Base-by-base conservation (phyloP, 1,284 basidiomycete species). In the Sanghuangporus baumii region DNA sequence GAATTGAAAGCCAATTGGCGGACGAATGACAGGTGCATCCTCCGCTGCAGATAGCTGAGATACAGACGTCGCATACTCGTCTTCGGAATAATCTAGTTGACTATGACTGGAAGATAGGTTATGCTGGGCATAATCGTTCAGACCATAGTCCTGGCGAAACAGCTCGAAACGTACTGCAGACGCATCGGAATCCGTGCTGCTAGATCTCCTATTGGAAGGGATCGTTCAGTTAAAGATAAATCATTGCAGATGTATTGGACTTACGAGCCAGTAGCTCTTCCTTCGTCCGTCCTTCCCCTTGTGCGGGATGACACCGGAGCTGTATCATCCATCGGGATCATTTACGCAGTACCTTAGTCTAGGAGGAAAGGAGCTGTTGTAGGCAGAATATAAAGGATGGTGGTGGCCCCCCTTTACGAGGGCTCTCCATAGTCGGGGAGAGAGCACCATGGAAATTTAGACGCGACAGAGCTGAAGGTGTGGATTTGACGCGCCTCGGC, bases 181-280 rank as follows among this genome's bases (percentile, higher is more conserved):
- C 20, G 41, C 36, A 8, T 37, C 31, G 23, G 62, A 63, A 43
- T 54, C 46, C n/a, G n/a, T 12, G 34, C 57, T 59, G 46, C 57
- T 63, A 16, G 62, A 60, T 38, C 57, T 26, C 34, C 57, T 63
- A n/a, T 26, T 26, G 38, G 16, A 23, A 57, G 11, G 37, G 26
- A 5, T 31, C 26, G 26, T 14, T 16, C 8, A 56, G 50, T 40
- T 1, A 54, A 12, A 2, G 6, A 12, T n/a, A 16, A 3, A 6
- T 34, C 11, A 31, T 41, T 41, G 34, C 3, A 11, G 14, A 18
- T 26, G 56, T 55, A 3, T 34, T 8, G 6, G 23, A 57, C 60
- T 41, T 43, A 61, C 60, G 60, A 61, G 60, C 23, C 23, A 11
- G 60, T 43, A 11, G 26, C 18, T 12, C 60, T n/a, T 6, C 54